phyloP scores from a whole-genome alignment of 2,329 filamentous ascomycete genomes.

The Spiromastix sp. region DNA sequence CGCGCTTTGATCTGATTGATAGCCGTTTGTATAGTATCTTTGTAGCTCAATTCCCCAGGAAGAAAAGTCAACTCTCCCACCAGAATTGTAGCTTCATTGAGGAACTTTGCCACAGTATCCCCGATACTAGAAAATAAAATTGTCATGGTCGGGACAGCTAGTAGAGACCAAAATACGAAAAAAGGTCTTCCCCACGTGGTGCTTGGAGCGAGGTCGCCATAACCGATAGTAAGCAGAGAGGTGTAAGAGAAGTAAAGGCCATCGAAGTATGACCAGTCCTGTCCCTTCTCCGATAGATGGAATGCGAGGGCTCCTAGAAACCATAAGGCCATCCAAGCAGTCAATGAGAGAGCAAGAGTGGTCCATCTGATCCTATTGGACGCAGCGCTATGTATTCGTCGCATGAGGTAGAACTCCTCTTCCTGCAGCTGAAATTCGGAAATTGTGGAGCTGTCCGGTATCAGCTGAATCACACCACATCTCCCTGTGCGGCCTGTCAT shows the following conservation, averaged over 20 bases:
- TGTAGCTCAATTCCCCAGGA: constrained; percentile 36
- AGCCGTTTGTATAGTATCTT: constrained; percentile 3
- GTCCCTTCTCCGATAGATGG: constrained; percentile 21
- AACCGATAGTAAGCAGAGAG: constrained; percentile 31
- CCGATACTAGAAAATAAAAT: constrained; percentile 31
- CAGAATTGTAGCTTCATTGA: constrained; percentile 47
- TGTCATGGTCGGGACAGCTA: constrained; percentile 30
- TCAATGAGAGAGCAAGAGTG: constrained; percentile 26
- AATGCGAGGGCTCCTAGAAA: constrained; percentile 30
- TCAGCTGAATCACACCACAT: constrained; percentile 3
- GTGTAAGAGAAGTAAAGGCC: constrained; percentile 30
- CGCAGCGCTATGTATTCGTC: constrained; percentile 32
- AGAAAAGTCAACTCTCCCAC: constrained; percentile 45
- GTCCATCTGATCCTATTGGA: constrained; percentile 33
- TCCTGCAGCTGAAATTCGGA: constrained; percentile 18
- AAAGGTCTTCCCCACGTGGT: constrained; percentile 26
- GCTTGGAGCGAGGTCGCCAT: constrained; percentile 25
- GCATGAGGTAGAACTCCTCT: constrained; percentile 36
- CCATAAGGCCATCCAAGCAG: constrained; percentile 35
- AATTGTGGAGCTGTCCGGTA: constrained; percentile 8
- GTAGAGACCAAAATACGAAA: constrained; percentile 32
- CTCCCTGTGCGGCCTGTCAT: constrained; percentile 10
- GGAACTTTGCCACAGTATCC: constrained; percentile 37
- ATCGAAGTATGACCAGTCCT: constrained; percentile 28
- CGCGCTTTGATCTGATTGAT: constrained; percentile 2